Evolutionary conservation across 495 filamentous ascomycete genomes (phyloP), one percentile per base, ranked within the genome.

Genomic region (Emericellopsis terricola): DNA sequence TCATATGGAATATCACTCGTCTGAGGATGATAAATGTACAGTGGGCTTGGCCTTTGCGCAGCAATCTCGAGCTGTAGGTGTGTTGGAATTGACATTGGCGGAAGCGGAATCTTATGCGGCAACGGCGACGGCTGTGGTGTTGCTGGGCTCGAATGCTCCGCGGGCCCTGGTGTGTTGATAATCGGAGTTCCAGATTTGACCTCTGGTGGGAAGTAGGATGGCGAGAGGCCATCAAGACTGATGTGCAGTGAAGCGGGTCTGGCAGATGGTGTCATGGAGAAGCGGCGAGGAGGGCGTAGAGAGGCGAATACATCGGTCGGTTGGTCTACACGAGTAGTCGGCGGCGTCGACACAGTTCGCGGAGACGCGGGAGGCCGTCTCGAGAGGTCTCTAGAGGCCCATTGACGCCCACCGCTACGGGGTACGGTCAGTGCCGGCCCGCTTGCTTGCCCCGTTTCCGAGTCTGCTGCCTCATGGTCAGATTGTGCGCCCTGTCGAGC

Each of bases 31-130:
- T 91, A 74, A 30, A 94, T 91, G 45, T 92, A 94, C 34, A 92
- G 54, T 2, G 84, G 82, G 29, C 82, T 89, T 3, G 85, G 85
- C 18, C 73, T 64, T 28, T 80, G 69, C 2, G 78, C 80, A 1
- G 85, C 76, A 16, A 94, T 62, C 46, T 94, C 85, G 8, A 94
- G 70, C 45, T 93, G 81, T 9, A 94, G 62, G 45, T 89, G 79
- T 2, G 83, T 89, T 3, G 82, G 81, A 32, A 94, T 68, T 0
- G 85, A 92, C 49, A 85, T 63, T 3, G 85, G 85, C 6, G 84
- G 85, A 0, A 89, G 56, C 7, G 84, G 85, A 29, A 91, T 71
- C 3, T 68, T 51, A n/a, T 64, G 56, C 19, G 75, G 72, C 49
- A 81, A 65, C 0, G 78, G 78, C 7, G 81, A 81, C 3, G 71